phyloP scores from a whole-genome alignment of 148 eudicot species.

The Dianthus caryophyllus region DNA sequence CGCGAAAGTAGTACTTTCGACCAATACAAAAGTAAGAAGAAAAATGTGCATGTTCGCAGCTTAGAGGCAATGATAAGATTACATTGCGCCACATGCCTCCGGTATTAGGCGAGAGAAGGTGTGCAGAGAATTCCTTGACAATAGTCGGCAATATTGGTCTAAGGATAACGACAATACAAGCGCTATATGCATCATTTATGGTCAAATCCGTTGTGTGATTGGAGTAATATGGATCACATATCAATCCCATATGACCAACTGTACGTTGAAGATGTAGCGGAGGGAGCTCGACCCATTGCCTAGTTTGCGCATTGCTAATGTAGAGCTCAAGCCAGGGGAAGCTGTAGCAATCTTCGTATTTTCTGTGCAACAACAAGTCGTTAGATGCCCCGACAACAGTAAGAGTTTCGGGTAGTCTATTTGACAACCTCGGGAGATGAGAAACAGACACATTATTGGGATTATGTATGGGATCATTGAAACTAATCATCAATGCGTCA shows the following conservation, averaged over 20 bases:
- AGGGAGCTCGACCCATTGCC: neutral
- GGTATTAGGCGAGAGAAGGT: neutral
- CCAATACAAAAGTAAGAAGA: neutral
- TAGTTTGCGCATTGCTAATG: neutral
- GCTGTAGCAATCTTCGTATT: neutral
- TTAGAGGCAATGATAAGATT: neutral
- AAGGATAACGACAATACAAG: neutral
- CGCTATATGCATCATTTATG: neutral
- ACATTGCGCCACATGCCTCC: neutral
- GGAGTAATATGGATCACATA: neutral
- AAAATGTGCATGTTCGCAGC: neutral
- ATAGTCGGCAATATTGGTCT: too few relatives aligned
- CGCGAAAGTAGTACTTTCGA: neutral
- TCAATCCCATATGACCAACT: neutral
- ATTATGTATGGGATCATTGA: constrained; percentile 3
- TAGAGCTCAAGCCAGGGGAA: neutral
- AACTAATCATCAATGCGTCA: neutral
- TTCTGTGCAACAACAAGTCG: constrained; percentile 1
- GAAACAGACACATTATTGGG: neutral
- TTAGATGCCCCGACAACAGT: neutral
- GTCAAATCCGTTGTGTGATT: too few relatives aligned
- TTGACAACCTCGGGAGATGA: neutral
- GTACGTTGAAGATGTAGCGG: neutral
- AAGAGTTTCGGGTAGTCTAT: neutral
- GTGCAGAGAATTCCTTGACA: neutral